Evolutionary conservation across 495 filamentous ascomycete species (phyloP).

Genomic region (Podospora didyma): DNA sequence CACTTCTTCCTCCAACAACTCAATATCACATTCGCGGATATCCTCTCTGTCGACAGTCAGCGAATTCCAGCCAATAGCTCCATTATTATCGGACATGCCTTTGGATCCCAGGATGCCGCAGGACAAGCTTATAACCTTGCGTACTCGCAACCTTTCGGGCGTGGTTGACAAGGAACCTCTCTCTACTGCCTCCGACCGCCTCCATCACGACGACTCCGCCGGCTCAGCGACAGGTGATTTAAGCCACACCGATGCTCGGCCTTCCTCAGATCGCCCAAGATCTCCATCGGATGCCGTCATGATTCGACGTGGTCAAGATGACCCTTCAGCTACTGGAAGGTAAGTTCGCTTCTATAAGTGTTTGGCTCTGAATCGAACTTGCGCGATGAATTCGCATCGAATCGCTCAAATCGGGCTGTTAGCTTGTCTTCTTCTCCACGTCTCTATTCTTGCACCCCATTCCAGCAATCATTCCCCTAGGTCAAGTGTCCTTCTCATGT

Average conservation of each 20-base stretch:
- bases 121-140: too few species aligned
- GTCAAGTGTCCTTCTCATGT: too few species aligned
- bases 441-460: neutral
- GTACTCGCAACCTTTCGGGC: too few species aligned
- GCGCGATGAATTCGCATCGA: neutral
- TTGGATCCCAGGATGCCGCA: too few species aligned
- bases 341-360: slow-evolving; percentile 1
- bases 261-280: neutral
- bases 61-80: slow-evolving; percentile 20
- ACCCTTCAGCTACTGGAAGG: neutral
- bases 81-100: slow-evolving; percentile 9
- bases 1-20: slow-evolving; percentile 30
- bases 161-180: too few species aligned
- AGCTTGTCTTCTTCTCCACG: neutral
- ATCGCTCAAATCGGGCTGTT: neutral
- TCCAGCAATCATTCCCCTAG: neutral
- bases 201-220: neutral
- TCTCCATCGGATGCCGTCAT: slow-evolving; percentile 20
- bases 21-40: slow-evolving; percentile 35
- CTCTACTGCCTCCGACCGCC: too few species aligned
- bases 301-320: slow-evolving; percentile 7
- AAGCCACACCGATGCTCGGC: neutral
- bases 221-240: neutral
- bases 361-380: neutral
- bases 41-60: slow-evolving; percentile 38